Evolutionary conservation across 2,329 filamentous ascomycete genomes (phyloP).

Genomic region (Truncatella angustata): DNA sequence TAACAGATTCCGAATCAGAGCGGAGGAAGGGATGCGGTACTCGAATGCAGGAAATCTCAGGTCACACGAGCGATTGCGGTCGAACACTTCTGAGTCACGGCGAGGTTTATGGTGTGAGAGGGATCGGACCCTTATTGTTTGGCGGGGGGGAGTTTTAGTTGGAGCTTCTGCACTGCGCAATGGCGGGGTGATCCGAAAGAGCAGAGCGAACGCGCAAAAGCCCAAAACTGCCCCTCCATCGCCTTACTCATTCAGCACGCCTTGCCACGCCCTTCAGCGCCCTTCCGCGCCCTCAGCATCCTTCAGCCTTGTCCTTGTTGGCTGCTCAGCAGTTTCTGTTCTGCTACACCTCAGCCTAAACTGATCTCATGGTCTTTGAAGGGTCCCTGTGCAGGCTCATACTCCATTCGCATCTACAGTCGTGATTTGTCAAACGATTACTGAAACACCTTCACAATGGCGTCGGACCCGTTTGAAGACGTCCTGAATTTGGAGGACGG

Average conservation of each 20-base stretch:
- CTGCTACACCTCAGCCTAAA: too few species aligned
- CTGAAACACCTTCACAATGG: neutral
- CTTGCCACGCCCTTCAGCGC: too few species aligned
- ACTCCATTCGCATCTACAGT: too few species aligned
- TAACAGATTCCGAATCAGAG: too few species aligned
- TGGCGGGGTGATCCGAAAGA: slow-evolving; percentile 2
- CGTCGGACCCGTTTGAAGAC: slow-evolving; percentile 51
- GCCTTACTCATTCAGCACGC: neutral
- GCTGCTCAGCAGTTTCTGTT: too few species aligned
- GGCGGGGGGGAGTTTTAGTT: neutral
- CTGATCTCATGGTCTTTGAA: too few species aligned
- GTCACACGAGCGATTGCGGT: too few species aligned
- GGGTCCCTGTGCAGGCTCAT: too few species aligned
- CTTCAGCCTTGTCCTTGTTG: too few species aligned
- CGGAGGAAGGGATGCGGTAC: too few species aligned
- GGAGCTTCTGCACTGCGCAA: slow-evolving; percentile 1
- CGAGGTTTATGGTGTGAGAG: neutral
- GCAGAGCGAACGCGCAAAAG: neutral
- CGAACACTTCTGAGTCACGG: slow-evolving; percentile 4
- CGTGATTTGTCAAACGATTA: neutral
- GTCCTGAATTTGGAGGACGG: slow-evolving; percentile 60
- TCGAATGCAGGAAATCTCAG: too few species aligned
- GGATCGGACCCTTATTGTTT: neutral
- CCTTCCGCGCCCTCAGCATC: too few species aligned
- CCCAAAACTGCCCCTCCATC: neutral